Percentiles rank a stretch among this genome's conserved stretches.
Evolutionary conservation across 257 asterid species (phyloP).

Genomic region (Petunia axillaris): DNA sequence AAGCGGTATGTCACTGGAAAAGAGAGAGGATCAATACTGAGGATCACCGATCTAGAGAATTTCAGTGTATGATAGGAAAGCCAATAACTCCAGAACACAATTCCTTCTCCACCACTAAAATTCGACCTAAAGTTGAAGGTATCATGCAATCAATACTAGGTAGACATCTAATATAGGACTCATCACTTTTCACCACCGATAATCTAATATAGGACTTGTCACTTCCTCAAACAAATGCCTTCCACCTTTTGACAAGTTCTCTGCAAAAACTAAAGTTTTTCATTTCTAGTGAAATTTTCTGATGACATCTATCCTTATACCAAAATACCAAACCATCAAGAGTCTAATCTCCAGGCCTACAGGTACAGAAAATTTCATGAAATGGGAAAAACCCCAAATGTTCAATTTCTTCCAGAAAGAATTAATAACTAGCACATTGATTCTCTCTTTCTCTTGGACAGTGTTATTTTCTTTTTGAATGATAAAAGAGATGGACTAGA

Average conservation of each 20-base stretch:
- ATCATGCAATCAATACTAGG: not conserved
- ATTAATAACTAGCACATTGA: conserved; percentile 1
- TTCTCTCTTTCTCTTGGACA: conserved; percentile 14
- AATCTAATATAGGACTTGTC: not conserved
- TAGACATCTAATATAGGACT: conserved; percentile 9
- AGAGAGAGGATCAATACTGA: conserved; percentile 14
- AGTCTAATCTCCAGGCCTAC: conserved; percentile 6
- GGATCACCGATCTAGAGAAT: conserved; percentile 8
- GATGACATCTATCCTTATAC: not conserved
- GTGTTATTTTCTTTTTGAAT: not conserved
- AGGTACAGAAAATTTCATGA: conserved; percentile 14
- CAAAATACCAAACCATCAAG: not conserved
- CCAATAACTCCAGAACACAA: conserved; percentile 7
- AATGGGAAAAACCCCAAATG: not conserved
- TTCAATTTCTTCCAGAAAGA: not conserved
- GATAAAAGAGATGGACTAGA: not conserved
- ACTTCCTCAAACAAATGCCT: not conserved
- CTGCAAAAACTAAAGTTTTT: conserved; percentile 9
- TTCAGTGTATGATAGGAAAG: not conserved
- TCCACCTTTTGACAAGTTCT: not conserved
- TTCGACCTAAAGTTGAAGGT: not conserved
- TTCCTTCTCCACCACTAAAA: not conserved
- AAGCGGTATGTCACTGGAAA: not conserved
- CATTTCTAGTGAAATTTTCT: not conserved
- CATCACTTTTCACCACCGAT: conserved; percentile 1